Percentiles rank a stretch among this genome's conserved stretches.
phyloP scores from a whole-genome alignment of 805 yeast genomes.

The Blastobotrys robertii region DNA sequence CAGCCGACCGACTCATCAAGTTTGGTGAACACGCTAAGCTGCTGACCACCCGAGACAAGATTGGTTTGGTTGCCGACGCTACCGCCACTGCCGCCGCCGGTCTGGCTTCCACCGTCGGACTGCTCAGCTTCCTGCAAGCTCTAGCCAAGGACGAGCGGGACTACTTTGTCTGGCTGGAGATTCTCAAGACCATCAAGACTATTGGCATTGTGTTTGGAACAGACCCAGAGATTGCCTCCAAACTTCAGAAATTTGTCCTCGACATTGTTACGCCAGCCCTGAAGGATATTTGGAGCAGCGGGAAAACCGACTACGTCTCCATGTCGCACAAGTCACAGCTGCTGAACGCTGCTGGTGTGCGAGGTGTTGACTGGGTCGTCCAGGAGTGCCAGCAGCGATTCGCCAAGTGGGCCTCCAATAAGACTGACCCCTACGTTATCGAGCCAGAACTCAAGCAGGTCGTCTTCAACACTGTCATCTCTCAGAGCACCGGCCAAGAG shows the following conservation, averaged over 20 bases:
- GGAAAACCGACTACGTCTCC: slow-evolving; percentile 46
- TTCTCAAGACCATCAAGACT: slow-evolving; percentile 28
- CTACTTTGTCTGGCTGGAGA: slow-evolving; percentile 51
- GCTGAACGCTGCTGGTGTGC: slow-evolving; percentile 48
- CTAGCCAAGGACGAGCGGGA: slow-evolving; percentile 30
- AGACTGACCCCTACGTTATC: slow-evolving; percentile 38
- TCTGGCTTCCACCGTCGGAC: slow-evolving; percentile 48
- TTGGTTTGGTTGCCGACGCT: slow-evolving; percentile 75
- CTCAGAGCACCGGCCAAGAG: slow-evolving; percentile 28
- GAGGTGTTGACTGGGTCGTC: slow-evolving; percentile 39
- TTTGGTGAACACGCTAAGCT: slow-evolving; percentile 49
- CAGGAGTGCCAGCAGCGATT: slow-evolving; percentile 34
- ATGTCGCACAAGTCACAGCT: slow-evolving; percentile 54
- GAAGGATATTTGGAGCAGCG: slow-evolving; percentile 51
- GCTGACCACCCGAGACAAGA: slow-evolving; percentile 66
- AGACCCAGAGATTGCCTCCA: slow-evolving; percentile 15
- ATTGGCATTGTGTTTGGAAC: too few species aligned
- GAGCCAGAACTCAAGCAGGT: slow-evolving; percentile 40
- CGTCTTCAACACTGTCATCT: slow-evolving; percentile 37
- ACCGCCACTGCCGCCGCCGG: slow-evolving; percentile 65
- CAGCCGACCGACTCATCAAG: slow-evolving; percentile 58
- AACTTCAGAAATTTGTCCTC: slow-evolving; percentile 42
- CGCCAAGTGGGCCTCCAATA: slow-evolving; percentile 26
- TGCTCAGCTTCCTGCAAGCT: slow-evolving; percentile 38
- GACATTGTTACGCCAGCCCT: slow-evolving; percentile 44